Evolutionary conservation across 805 yeast species (phyloP).

Genomic region (Sugiyamaella floridensis): DNA sequence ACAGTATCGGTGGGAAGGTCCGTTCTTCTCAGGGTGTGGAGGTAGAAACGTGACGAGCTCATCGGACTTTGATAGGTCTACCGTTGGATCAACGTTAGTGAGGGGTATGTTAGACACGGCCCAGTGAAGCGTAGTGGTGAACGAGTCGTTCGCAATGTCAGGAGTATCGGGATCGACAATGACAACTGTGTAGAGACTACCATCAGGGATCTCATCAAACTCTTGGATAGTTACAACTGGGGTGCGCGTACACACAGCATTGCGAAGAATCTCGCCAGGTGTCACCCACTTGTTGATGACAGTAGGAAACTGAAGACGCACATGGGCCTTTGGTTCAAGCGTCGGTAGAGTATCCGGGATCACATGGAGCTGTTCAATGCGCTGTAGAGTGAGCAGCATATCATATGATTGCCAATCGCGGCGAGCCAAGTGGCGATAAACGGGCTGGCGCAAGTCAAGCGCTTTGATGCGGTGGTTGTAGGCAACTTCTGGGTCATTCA

Average conservation of each 20-base stretch:
- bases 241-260: slow-evolving; percentile 63
- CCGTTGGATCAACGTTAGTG: slow-evolving; percentile 48
- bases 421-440: slow-evolving; percentile 63
- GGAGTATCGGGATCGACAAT: slow-evolving; percentile 92
- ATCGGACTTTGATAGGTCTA: slow-evolving; percentile 31
- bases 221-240: slow-evolving; percentile 77
- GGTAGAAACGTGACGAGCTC: slow-evolving; percentile 60
- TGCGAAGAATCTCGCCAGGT: slow-evolving; percentile 72
- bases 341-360: slow-evolving; percentile 95
- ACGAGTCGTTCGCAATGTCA: slow-evolving; percentile 61
- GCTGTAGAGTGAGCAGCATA: slow-evolving; percentile 80
- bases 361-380: slow-evolving; percentile 75
- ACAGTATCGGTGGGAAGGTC: slow-evolving; percentile 72
- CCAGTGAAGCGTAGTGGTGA: slow-evolving; percentile 65
- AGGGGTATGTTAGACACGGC: slow-evolving; percentile 65
- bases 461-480: slow-evolving; percentile 48
- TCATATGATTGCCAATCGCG: slow-evolving; percentile 66
- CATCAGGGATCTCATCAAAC: slow-evolving; percentile 44
- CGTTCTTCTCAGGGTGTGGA: slow-evolving; percentile 83
- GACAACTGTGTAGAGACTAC: slow-evolving; percentile 64
- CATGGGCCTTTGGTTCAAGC: slow-evolving; percentile 69
- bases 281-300: slow-evolving; percentile 54
- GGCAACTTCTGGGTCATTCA: slow-evolving; percentile 75
- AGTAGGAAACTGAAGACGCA: slow-evolving; percentile 68
- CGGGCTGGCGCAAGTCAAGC: slow-evolving; percentile 66